Percentiles rank a stretch among this genome's conserved stretches.
phyloP scores from a whole-genome alignment of 495 filamentous ascomycete genomes.

The Chaetomium tenue region DNA sequence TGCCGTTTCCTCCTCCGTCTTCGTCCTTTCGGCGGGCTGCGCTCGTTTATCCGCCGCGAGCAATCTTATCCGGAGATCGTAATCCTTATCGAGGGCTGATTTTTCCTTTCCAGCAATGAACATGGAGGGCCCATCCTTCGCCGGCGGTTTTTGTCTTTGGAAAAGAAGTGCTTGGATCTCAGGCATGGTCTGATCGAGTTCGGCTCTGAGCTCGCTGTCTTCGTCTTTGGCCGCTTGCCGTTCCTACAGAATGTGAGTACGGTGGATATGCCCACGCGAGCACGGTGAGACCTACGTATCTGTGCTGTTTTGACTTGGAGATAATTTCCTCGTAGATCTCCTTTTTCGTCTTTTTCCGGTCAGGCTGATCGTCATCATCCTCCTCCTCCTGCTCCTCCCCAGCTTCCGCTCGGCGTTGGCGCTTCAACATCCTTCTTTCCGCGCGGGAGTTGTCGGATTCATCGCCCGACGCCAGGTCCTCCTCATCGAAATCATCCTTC shows the following conservation, averaged over 20 bases:
- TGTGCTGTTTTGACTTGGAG: slow-evolving; percentile 92
- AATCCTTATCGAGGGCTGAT: slow-evolving; percentile 68
- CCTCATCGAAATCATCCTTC: slow-evolving; percentile 71
- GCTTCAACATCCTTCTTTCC: slow-evolving; percentile 57
- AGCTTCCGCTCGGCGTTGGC: slow-evolving; percentile 49
- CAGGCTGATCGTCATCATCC: slow-evolving; percentile 57
- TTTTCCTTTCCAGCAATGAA: slow-evolving; percentile 60
- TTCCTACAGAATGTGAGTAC: slow-evolving; percentile 27
- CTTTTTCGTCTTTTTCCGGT: slow-evolving; percentile 85
- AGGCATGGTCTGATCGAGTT: slow-evolving; percentile 65
- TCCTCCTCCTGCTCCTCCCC: slow-evolving; percentile 46
- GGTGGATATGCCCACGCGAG: too few species aligned
- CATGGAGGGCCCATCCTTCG: slow-evolving; percentile 37
- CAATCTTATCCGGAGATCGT: slow-evolving; percentile 77
- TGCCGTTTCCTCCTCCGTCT: slow-evolving; percentile 85
- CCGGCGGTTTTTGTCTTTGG: slow-evolving; percentile 31
- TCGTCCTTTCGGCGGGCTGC: slow-evolving; percentile 78
- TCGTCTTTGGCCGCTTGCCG: slow-evolving; percentile 91
- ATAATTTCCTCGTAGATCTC: slow-evolving; percentile 98
- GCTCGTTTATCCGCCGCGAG: slow-evolving; percentile 79
- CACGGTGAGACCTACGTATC: slow-evolving; percentile 59
- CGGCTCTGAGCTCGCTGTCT: slow-evolving; percentile 71
- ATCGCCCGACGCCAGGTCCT: slow-evolving; percentile 57
- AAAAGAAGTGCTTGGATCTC: slow-evolving; percentile 72
- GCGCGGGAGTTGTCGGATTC: slow-evolving; percentile 52